These are phyloP conservation scores for Pythium plurisporium DNA, from an alignment of 352 stramenopile genomes.

Conservation along the genomic window DNA sequence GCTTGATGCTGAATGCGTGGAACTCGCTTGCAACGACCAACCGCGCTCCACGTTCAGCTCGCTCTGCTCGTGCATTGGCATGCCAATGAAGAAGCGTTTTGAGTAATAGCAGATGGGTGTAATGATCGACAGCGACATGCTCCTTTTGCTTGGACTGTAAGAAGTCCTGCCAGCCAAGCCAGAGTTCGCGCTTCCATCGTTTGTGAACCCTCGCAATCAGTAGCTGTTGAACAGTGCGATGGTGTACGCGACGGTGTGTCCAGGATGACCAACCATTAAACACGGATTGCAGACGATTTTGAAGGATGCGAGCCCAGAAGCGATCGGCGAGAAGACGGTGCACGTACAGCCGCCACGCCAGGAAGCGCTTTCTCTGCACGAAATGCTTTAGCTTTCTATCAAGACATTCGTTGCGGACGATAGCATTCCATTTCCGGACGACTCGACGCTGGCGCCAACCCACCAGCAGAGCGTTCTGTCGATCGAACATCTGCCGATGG, in stretches of 20 bases:
- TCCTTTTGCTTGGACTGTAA: neutral
- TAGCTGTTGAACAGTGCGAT: neutral
- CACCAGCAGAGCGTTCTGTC: neutral
- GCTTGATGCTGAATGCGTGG: neutral
- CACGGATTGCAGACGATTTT: conserved; percentile 21
- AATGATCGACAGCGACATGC: neutral
- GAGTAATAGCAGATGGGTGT: too few relatives aligned
- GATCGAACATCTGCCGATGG: neutral
- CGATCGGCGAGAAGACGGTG: conserved; percentile 30
- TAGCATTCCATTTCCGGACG: conserved; percentile 28
- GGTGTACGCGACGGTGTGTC: neutral
- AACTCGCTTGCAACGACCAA: neutral
- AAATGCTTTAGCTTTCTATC: conserved; percentile 24
- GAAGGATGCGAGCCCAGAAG: conserved; percentile 27
- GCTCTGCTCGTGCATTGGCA: neutral
- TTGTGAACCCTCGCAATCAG: neutral
- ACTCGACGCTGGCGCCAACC: conserved; percentile 6
- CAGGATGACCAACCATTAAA: neutral
- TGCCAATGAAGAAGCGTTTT: conserved; percentile 14
- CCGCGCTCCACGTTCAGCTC: neutral
- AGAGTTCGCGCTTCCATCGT: neutral
- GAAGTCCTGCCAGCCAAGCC: conserved; percentile 1
- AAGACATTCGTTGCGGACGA: neutral
- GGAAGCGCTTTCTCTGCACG: conserved; percentile 35
- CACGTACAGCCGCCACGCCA: conserved; percentile 26